Conservation (phyloP, 2,329 filamentous ascomycete species). For the Dendryphion nanum region DNA sequence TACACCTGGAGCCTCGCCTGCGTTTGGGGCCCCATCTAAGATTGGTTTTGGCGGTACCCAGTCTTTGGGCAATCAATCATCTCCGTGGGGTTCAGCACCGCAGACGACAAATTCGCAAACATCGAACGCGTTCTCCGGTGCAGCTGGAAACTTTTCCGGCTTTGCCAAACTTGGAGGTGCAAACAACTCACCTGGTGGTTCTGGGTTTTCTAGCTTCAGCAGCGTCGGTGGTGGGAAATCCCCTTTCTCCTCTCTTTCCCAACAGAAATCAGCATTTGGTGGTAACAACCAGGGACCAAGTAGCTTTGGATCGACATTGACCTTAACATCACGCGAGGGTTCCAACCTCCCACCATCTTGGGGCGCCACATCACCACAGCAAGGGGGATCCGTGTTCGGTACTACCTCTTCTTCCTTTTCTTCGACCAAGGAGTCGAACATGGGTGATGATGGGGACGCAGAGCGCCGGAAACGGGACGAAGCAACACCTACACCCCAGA, state of each 20-base stretch:
- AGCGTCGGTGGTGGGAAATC: slow-evolving; percentile 15
- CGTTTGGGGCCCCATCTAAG: slow-evolving; percentile 6
- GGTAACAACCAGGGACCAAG: slow-evolving; percentile 3
- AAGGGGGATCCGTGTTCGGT: slow-evolving; percentile 26
- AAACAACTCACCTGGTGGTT: slow-evolving; percentile 13
- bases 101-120: slow-evolving; percentile 15
- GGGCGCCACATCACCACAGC: slow-evolving; percentile 30
- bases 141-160: slow-evolving; percentile 19
- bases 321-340: slow-evolving; percentile 32
- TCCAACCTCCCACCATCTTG: slow-evolving; percentile 31
- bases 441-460: slow-evolving; percentile 21
- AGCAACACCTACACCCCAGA: slow-evolving; percentile 34
- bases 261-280: slow-evolving; percentile 30
- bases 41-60: slow-evolving; percentile 5
- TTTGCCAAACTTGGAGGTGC: slow-evolving; percentile 32
- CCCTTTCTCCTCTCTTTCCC: slow-evolving; percentile 30
- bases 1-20: slow-evolving; percentile 8
- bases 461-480: slow-evolving; percentile 32
- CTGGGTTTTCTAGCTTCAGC: slow-evolving; percentile 32
- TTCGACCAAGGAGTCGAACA: slow-evolving; percentile 24
- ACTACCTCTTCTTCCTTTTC: slow-evolving; percentile 25
- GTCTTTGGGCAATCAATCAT: slow-evolving; percentile 16
- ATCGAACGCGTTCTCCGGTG: slow-evolving; percentile 26
- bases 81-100: slow-evolving; percentile 19
- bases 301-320: slow-evolving; percentile 39